Percentiles rank a stretch among this genome's conserved stretches.
These are phyloP conservation scores for Saturnispora ahearnii DNA, from an alignment of 805 yeast species.

Conservation along the genomic window DNA sequence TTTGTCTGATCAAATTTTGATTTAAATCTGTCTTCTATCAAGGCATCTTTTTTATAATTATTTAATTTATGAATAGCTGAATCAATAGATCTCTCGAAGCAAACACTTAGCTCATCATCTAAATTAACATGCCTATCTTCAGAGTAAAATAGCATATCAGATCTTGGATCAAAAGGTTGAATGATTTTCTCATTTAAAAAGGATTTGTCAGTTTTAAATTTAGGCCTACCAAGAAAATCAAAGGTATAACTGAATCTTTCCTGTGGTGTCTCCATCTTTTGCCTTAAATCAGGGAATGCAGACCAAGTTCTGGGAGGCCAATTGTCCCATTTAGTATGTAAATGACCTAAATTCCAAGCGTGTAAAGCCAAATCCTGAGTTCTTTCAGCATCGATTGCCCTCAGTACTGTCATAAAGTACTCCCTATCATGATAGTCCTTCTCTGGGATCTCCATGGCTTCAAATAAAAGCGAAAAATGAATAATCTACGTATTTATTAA, in stretches of 20 bases:
- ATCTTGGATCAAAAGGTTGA: neutral
- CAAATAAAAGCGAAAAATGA: neutral
- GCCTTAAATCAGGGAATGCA: neutral
- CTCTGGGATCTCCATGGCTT: neutral
- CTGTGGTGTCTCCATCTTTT: neutral
- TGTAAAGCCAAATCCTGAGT: constrained; percentile 4
- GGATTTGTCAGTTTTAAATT: neutral
- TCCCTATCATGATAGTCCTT: neutral
- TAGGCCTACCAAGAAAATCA: neutral
- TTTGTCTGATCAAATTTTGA: neutral
- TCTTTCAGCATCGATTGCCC: constrained; percentile 1
- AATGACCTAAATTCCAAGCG: constrained; percentile 5
- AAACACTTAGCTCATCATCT: neutral
- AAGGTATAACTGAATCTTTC: neutral
- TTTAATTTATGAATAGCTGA: neutral
- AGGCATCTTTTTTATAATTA: neutral
- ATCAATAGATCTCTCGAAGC: neutral
- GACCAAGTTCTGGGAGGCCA: constrained; percentile 5
- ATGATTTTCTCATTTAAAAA: neutral
- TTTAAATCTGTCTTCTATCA: neutral
- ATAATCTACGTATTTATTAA: neutral
- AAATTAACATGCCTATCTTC: neutral
- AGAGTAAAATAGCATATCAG: neutral
- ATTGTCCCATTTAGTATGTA: constrained; percentile 3
- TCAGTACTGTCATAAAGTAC: neutral